phyloP scores from a whole-genome alignment of 805 yeast genomes.

The Wickerhamomyces sydowiorum region DNA sequence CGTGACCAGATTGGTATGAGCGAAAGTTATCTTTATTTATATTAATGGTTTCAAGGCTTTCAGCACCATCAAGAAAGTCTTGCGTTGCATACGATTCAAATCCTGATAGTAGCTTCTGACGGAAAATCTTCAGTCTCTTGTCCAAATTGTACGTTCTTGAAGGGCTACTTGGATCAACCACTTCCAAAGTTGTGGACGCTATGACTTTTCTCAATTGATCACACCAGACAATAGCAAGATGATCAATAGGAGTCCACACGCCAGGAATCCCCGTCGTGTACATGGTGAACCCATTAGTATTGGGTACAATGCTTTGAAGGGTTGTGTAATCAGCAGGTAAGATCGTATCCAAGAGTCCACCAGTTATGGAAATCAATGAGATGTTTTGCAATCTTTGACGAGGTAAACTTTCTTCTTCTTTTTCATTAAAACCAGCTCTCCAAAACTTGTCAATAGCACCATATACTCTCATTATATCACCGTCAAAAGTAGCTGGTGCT shows the following conservation, averaged over 20 bases:
- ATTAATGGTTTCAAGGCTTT: conserved; percentile 3
- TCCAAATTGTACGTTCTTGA: conserved; percentile 45
- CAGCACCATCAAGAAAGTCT: conserved; percentile 14
- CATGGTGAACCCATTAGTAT: conserved; percentile 72
- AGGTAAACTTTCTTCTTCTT: conserved; percentile 31
- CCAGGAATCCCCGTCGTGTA: conserved; percentile 81
- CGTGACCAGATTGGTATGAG: too few species aligned
- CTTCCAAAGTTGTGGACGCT: conserved; percentile 52
- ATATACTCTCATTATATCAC: conserved; percentile 74
- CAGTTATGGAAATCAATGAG: conserved; percentile 79
- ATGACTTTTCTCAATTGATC: conserved; percentile 69
- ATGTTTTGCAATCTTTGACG: conserved; percentile 46
- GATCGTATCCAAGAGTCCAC: conserved; percentile 73
- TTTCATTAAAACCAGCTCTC: conserved; percentile 50
- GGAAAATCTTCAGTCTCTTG: conserved; percentile 55
- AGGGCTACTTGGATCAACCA: conserved; percentile 44
- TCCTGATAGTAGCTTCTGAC: conserved; percentile 42
- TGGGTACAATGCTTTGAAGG: conserved; percentile 65
- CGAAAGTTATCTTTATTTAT: conserved; percentile 18
- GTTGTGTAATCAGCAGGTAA: conserved; percentile 90
- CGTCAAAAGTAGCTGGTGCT: conserved; percentile 90
- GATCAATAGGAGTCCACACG: conserved; percentile 94
- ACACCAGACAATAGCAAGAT: conserved; percentile 95
- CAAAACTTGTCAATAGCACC: conserved; percentile 74
- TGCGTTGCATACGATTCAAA: conserved; percentile 39